Conservation (phyloP, 129 eudicot genomes). For the Erigeron canadensis region DNA sequence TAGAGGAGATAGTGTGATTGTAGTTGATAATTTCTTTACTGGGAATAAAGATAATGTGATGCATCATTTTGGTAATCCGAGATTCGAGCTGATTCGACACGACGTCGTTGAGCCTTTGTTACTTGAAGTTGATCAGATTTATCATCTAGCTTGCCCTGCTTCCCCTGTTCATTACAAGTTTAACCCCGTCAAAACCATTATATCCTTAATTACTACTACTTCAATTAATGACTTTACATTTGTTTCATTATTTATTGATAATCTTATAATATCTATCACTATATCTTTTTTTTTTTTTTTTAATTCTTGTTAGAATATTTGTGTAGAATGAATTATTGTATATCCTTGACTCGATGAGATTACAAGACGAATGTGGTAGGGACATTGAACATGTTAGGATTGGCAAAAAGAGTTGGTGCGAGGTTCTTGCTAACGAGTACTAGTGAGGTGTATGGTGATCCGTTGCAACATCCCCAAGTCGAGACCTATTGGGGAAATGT, state of each 20-base stretch:
- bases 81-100: conserved; percentile 82
- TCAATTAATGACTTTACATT: no score
- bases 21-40: conserved; percentile 89
- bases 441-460: conserved; percentile 95
- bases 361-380: conserved; percentile 99
- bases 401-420: conserved; percentile 90
- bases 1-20: conserved; percentile 87
- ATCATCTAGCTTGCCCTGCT: conserved; percentile 94
- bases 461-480: conserved; percentile 82
- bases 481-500: conserved; percentile 98
- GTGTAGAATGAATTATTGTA: no score
- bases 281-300: no score
- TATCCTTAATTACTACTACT: conserved; percentile 85
- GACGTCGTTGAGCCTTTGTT: conserved; percentile 88
- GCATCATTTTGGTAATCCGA: conserved; percentile 89
- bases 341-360: conserved; percentile 45
- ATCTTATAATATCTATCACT: no score
- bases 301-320: no score
- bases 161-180: conserved; percentile 91
- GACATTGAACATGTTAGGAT: conserved; percentile 85
- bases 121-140: conserved; percentile 93
- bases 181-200: conserved; percentile 87
- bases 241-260: no score
- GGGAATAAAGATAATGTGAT: conserved; percentile 82
- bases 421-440: conserved; percentile 87